Evolutionary conservation across 352 stramenopile genomes (phyloP), one percentile per base, ranked within the genome.

Genomic region (Phytopythium aichiense): DNA sequence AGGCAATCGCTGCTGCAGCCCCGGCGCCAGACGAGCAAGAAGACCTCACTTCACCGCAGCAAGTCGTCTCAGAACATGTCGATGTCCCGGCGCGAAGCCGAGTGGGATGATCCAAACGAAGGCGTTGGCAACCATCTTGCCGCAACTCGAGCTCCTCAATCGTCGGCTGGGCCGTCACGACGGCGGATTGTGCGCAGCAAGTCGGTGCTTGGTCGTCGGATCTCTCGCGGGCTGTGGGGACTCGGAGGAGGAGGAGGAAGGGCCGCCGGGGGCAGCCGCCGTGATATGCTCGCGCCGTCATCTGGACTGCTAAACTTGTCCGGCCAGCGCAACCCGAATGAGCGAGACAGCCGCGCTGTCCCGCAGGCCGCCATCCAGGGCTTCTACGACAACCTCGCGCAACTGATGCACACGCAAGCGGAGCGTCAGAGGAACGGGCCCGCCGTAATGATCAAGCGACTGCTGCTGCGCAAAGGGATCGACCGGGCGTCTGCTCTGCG

Each of bases 141-240:
- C 15, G 4, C 15, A 18, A 22, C 15, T 16, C 46, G 23, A 11
- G 8, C 28, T 0, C 48, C n/a, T 4, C 51, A 45, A 2, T 5
- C 51, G 18, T n/a, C 20, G 11, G n/a, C 0, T 1, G 42, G 7
- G 30, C 1, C 9, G 51, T 2, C 23, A 4, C 40, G 25, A 0
- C 23, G 20, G 2, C 61, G 66, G 20, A 23, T 77, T 28, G 62
- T 77, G 28, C 77, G 79, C 1, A 89, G 79, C 55, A 82, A 86
- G n/a, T 89, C 79, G 20, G 69, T 73, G 8, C 65, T 76, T 7
- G 67, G 64, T 43, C 65, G 66, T 5, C 66, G 73, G 0, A 60
- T 75, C 0, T 84, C 75, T 2, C 59, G 40, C 18, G 69, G 69
- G 2, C 57, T 42, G 18, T 28, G 56, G 18, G 38, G 25, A 20